phyloP scores from a whole-genome alignment of 2,329 filamentous ascomycete genomes.

The Exophiala calicioides region DNA sequence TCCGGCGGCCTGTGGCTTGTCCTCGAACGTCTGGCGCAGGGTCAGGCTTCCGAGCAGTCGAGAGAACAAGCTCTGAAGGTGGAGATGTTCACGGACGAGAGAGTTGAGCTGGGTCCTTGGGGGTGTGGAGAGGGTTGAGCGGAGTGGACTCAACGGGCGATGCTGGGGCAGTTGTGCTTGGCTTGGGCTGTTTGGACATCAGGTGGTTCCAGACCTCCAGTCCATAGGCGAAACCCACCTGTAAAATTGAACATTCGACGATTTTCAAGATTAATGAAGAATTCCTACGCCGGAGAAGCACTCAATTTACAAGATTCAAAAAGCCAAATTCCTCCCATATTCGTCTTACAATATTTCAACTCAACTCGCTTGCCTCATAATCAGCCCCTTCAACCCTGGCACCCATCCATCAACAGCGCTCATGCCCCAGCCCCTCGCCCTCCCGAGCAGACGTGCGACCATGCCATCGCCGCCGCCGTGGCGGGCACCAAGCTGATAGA shows the following conservation, averaged over 20 bases:
- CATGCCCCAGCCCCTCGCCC: conserved; percentile 29
- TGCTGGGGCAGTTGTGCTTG: too few relatives aligned
- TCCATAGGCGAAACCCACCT: too few relatives aligned
- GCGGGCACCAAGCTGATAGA: conserved; percentile 26
- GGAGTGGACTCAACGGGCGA: background rate
- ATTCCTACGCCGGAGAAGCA: too few relatives aligned
- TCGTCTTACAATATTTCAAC: too few relatives aligned
- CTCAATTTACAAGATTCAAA: too few relatives aligned
- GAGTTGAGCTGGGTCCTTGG: conserved; percentile 41
- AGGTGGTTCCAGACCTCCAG: too few relatives aligned
- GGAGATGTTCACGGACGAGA: conserved; percentile 47
- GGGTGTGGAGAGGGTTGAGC: conserved; percentile 22
- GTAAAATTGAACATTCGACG: too few relatives aligned
- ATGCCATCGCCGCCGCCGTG: conserved; percentile 21
- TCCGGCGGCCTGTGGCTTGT: conserved; percentile 73
- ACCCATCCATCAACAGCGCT: conserved; percentile 20
- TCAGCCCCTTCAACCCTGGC: conserved; percentile 27
- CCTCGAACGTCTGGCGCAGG: conserved; percentile 66
- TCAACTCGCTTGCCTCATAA: conserved; percentile 30
- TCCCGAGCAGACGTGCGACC: conserved; percentile 17
- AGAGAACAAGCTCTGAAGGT: conserved; percentile 42
- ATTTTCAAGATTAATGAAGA: too few relatives aligned
- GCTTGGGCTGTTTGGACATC: too few relatives aligned
- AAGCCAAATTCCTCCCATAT: too few relatives aligned
- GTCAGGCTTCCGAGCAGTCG: conserved; percentile 43